Evolutionary conservation across 2,329 filamentous ascomycete genomes (phyloP).

Genomic region (Ceratocystis destructans): DNA sequence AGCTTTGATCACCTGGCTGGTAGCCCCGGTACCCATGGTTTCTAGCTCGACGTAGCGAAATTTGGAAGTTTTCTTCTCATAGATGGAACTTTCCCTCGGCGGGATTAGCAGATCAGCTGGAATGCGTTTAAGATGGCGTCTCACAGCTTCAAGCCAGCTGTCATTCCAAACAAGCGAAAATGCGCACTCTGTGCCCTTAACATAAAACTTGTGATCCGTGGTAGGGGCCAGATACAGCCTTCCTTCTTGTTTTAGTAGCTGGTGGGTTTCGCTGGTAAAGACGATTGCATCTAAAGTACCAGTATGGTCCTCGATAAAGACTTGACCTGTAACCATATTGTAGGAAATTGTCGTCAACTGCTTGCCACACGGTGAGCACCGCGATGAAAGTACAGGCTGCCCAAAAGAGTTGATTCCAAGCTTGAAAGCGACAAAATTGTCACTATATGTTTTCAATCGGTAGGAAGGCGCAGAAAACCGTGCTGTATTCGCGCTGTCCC

Average conservation of each 20-base stretch:
- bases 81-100: neutral
- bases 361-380: neutral
- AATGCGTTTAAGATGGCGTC: neutral
- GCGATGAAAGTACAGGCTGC: neutral
- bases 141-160: neutral
- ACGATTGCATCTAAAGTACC: neutral
- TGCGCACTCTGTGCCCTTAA: neutral
- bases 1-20: neutral
- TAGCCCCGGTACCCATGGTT: neutral
- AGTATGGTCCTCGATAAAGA: neutral
- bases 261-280: neutral
- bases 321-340: neutral
- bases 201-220: neutral
- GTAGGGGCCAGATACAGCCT: neutral
- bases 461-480: too few species aligned
- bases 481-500: too few species aligned
- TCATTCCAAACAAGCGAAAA: neutral
- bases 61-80: neutral
- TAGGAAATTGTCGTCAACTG: neutral
- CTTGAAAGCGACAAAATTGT: too few species aligned
- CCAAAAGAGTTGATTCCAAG: too few species aligned
- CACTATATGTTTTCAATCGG: too few species aligned
- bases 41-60: neutral
- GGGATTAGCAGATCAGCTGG: neutral
- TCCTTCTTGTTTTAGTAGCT: too few species aligned